Conservation (phyloP, 1,139 yeast genomes). For the Yamadazyma atmosphaerica region DNA sequence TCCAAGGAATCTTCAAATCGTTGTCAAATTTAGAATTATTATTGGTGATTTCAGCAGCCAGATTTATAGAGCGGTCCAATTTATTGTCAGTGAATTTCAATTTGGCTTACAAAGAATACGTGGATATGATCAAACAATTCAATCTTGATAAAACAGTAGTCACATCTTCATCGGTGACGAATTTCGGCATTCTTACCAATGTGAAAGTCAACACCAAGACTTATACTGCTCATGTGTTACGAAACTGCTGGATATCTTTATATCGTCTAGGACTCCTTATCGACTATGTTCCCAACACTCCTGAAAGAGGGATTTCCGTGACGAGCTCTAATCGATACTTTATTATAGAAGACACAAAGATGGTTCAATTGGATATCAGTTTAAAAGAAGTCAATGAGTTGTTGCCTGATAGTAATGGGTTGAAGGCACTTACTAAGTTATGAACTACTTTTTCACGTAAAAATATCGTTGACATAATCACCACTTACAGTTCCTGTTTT, state of each 20-base stretch:
- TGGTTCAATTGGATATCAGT: slow-evolving; percentile 49
- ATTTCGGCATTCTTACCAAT: slow-evolving; percentile 35
- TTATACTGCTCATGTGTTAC: slow-evolving; percentile 50
- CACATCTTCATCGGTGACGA: slow-evolving; percentile 31
- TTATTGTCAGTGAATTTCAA: slow-evolving; percentile 67
- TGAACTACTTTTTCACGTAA: too few species aligned
- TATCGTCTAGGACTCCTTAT: slow-evolving; percentile 38
- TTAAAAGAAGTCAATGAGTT: slow-evolving; percentile 42
- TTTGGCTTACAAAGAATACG: slow-evolving; percentile 75
- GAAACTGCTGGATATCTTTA: slow-evolving; percentile 56
- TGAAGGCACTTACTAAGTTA: slow-evolving; percentile 33
- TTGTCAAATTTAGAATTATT: slow-evolving; percentile 71
- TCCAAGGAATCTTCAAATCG: slow-evolving; percentile 37
- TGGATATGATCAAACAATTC: slow-evolving; percentile 48
- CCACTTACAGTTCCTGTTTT: too few species aligned
- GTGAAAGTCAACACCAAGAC: slow-evolving; percentile 44
- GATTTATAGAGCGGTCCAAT: slow-evolving; percentile 63
- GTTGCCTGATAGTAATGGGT: slow-evolving; percentile 30
- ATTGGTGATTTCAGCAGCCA: slow-evolving; percentile 68
- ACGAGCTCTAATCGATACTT: slow-evolving; percentile 32
- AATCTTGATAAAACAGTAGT: slow-evolving; percentile 31
- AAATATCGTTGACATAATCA: too few species aligned
- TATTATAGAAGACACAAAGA: slow-evolving; percentile 43
- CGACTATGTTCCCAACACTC: slow-evolving; percentile 34
- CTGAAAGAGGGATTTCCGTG: slow-evolving; percentile 32